Conservation (phyloP, 1,284 basidiomycete genomes). For the Kwoniella shivajii region DNA sequence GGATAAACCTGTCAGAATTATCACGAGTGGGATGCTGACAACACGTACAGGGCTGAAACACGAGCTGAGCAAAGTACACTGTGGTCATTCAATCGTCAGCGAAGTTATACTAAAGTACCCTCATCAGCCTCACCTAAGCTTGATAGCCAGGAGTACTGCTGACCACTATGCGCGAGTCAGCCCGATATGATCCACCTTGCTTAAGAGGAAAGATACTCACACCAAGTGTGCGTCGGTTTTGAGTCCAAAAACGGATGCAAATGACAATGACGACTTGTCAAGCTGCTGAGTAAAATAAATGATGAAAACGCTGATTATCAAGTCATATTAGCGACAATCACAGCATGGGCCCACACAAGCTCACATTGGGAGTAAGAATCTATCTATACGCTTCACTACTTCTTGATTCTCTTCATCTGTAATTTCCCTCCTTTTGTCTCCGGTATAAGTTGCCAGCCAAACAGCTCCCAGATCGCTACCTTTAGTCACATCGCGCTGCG, state of each 20-base stretch:
- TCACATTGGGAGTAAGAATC: background rate
- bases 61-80: conserved; percentile 45
- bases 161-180: conserved; percentile 9
- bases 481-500: background rate
- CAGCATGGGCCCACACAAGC: background rate
- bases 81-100: too few species aligned
- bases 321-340: background rate
- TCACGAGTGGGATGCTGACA: conserved; percentile 9
- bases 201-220: too few species aligned
- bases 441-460: background rate
- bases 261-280: conserved; percentile 37
- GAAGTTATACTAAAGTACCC: too few species aligned
- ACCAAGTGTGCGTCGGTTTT: conserved; percentile 23
- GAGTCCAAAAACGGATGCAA: conserved; percentile 33
- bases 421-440: background rate
- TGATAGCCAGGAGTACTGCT: conserved; percentile 38
- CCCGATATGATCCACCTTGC: background rate
- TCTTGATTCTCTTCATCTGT: background rate
- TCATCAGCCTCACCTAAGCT: too few species aligned
- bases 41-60: conserved; percentile 45
- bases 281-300: conserved; percentile 42
- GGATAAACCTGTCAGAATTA: background rate
- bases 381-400: background rate
- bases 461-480: background rate
- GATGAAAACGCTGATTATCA: background rate